These are phyloP conservation scores for Solanum pennellii DNA, from an alignment of 257 asterid species.

Conservation along the genomic window DNA sequence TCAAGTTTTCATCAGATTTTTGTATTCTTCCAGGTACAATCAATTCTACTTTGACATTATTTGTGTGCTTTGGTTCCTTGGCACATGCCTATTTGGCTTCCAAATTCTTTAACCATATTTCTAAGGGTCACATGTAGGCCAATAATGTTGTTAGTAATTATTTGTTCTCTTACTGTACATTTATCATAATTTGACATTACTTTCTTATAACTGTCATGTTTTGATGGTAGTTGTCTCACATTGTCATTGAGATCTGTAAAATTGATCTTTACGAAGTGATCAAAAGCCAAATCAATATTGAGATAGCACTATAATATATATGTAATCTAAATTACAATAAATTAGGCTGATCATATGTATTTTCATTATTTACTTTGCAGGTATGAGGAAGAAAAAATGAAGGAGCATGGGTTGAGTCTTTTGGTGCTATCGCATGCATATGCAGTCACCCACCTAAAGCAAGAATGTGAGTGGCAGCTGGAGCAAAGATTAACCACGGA, in stretches of 20 bases:
- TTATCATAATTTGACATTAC: not conserved
- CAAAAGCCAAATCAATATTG: not conserved
- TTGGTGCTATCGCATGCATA: conserved; percentile 70
- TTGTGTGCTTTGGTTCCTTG: not conserved
- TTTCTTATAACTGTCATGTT: not conserved
- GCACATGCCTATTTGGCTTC: not conserved
- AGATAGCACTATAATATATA: not conserved
- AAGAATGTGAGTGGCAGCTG: conserved; percentile 47
- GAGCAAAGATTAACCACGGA: conserved; percentile 43
- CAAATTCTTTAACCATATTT: not conserved
- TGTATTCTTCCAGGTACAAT: conserved; percentile 74
- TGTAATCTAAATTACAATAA: not conserved
- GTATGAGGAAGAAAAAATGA: conserved; percentile 57
- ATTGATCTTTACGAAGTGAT: not conserved
- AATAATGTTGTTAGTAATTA: too few relatives aligned
- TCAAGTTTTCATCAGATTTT: conserved; percentile 52
- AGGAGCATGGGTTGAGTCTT: conserved; percentile 49
- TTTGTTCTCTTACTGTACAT: not conserved
- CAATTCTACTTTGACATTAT: not conserved
- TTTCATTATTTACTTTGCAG: conserved; percentile 17
- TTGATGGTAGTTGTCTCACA: not conserved
- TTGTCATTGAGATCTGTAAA: not conserved
- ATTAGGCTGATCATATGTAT: not conserved
- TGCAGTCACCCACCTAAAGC: conserved; percentile 46
- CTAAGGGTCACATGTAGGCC: not conserved